Evolutionary conservation across 2,329 filamentous ascomycete species (phyloP), one percentile per base, ranked within the genome.

Genomic region (Calonectria fujianensis): DNA sequence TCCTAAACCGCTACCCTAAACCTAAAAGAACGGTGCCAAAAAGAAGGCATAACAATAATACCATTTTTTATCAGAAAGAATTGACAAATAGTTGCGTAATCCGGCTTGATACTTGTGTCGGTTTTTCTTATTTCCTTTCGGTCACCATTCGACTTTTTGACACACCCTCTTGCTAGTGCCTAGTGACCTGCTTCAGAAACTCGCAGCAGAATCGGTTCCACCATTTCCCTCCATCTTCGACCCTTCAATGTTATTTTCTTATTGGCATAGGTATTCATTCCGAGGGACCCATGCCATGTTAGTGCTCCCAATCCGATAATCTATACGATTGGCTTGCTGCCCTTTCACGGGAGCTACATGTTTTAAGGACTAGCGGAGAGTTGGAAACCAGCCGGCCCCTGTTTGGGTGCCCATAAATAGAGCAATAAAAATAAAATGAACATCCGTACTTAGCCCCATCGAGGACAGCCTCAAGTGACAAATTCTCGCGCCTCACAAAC

Each of bases 401-500:
- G 57, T 63, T 59, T 63, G 35, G 5, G 24, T 18, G 35, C 8
- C 57, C 57, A 63, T 57, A 41, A 63, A 63, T 41, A 63, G 27
- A 29, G 32, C n/a, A 63, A 63, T 63, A 41, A 29, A 24, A 63
- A 63, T 41, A 68, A 51, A 68, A 52, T 54, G 52, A 31, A n/a
- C 31, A 11, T n/a, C 35, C 27, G 59, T 51, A 14, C 20, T 45
- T 18, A 20, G 45, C 45, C 45, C 27, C 11, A 11, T 41, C n/a
- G 16, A 18, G 24, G 9, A 20, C 35, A 41, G 7, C 35, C 7
- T 63, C 13, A 39, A 37, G 8, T 20, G 18, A 18, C 24, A 35
- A 24, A 41, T 63, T 18, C n/a, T 61, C 6, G 35, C 32, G 32
- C 13, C 32, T n/a, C 27, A 32, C 4, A 24, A 54, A 32, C 8